These are phyloP conservation scores for Boletus rubescentipes DNA, from an alignment of 768 basidiomycete genomes.

Conservation along the genomic window DNA sequence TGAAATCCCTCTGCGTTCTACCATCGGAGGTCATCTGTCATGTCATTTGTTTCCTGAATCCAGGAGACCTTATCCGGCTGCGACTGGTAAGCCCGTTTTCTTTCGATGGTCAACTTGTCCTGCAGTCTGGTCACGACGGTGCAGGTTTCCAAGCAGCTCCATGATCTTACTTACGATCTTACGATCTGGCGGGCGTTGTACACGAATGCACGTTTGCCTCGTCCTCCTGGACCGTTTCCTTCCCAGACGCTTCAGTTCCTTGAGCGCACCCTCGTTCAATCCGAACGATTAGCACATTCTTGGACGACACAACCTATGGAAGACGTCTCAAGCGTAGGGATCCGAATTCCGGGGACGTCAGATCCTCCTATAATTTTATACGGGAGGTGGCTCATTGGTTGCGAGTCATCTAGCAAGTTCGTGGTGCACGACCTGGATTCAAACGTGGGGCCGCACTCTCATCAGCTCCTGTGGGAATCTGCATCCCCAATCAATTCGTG, in stretches of 20 bases:
- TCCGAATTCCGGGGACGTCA: too few species aligned
- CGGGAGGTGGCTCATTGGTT: background rate
- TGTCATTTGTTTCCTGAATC: background rate
- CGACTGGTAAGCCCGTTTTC: background rate
- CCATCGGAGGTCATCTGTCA: background rate
- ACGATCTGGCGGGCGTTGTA: background rate
- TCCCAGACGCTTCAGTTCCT: background rate
- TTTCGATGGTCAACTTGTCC: background rate
- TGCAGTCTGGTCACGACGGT: too few species aligned
- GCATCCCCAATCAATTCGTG: background rate
- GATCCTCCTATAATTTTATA: background rate
- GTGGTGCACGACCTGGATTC: background rate
- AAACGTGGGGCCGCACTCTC: too few species aligned
- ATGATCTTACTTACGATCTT: background rate
- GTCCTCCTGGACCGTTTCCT: constrained; percentile 1
- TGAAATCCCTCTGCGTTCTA: background rate
- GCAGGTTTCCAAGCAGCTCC: background rate
- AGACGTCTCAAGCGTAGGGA: background rate
- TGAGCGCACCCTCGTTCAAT: background rate
- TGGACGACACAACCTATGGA: background rate
- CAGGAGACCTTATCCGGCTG: background rate
- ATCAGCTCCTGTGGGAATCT: background rate
- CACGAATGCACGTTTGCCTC: background rate
- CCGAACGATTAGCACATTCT: background rate
- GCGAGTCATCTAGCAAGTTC: background rate